These are phyloP conservation scores for Spirogloea muscicola DNA, from an alignment of 139 green algal genomes.

Conservation along the genomic window DNA sequence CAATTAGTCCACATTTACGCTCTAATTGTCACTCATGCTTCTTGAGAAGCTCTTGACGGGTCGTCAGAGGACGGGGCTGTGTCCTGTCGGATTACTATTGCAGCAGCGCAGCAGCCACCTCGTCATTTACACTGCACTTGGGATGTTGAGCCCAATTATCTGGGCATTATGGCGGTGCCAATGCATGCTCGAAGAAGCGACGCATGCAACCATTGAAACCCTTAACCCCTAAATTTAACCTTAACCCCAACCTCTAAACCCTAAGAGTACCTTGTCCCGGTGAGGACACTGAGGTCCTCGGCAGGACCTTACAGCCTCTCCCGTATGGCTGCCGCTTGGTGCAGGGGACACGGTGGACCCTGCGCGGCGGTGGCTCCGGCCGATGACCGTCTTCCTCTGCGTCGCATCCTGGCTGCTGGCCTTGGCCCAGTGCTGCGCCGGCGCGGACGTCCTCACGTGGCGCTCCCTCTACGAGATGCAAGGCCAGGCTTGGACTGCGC, in stretches of 20 bases:
- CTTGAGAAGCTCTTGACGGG: too few relatives aligned
- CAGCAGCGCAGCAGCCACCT: too few relatives aligned
- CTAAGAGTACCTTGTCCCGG: neutral
- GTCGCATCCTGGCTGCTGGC: neutral
- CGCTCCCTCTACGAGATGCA: slow-evolving; percentile 39
- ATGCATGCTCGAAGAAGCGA: too few relatives aligned
- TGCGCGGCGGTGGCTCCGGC: slow-evolving; percentile 5
- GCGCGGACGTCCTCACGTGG: slow-evolving; percentile 32
- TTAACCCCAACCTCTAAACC: too few relatives aligned
- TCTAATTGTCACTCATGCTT: neutral
- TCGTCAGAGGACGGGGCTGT: too few relatives aligned
- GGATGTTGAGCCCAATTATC: too few relatives aligned
- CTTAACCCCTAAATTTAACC: neutral
- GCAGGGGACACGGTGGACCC: neutral
- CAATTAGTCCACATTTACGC: neutral
- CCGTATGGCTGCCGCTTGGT: neutral
- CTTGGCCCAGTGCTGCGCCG: slow-evolving; percentile 13
- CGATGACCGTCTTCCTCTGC: slow-evolving; percentile 1
- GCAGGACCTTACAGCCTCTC: neutral
- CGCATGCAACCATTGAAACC: neutral
- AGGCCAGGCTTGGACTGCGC: slow-evolving; percentile 22
- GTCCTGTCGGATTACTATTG: too few relatives aligned
- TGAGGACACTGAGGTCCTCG: neutral
- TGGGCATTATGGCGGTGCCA: too few relatives aligned
- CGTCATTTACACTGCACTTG: too few relatives aligned